Evolutionary conservation across 306 rosid species (phyloP).

Genomic region (Malus sylvestris): DNA sequence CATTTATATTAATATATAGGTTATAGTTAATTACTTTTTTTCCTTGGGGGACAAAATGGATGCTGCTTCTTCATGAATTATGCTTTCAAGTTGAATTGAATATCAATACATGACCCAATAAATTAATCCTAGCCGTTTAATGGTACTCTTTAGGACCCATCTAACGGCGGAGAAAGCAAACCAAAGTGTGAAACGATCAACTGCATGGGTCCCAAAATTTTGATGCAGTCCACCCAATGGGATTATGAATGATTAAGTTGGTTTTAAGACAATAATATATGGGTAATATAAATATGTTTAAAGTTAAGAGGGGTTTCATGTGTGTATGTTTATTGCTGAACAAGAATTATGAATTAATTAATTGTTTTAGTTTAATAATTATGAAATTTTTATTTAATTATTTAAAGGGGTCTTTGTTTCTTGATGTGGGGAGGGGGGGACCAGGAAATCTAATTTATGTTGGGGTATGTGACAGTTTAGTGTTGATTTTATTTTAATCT

Average conservation of each 20-base stretch:
- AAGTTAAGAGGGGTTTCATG: background rate
- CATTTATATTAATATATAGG: no score
- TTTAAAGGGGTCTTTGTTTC: background rate
- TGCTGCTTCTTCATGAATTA: slow-evolving; percentile 32
- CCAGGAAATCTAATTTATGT: slow-evolving; percentile 49
- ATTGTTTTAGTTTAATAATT: background rate
- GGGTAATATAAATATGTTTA: slow-evolving; percentile 11
- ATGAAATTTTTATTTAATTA: background rate
- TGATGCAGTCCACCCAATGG: slow-evolving; percentile 47
- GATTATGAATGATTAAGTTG: slow-evolving; percentile 34
- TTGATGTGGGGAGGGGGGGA: slow-evolving; percentile 51
- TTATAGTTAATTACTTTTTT: background rate
- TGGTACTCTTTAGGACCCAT: slow-evolving; percentile 38
- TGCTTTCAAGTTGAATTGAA: slow-evolving; percentile 14
- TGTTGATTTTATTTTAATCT: slow-evolving; percentile 27
- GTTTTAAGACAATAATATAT: slow-evolving; percentile 33
- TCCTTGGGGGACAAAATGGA: slow-evolving; percentile 31
- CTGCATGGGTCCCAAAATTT: slow-evolving; percentile 47
- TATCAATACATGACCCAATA: background rate
- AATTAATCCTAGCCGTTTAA: slow-evolving; percentile 28
- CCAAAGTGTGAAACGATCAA: slow-evolving; percentile 21
- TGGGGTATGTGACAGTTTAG: slow-evolving; percentile 42
- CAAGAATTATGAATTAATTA: background rate
- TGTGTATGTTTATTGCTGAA: slow-evolving; percentile 12
- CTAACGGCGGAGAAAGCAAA: slow-evolving; percentile 44